These are phyloP conservation scores for Aaosphaeria pasadenensis DNA, from an alignment of 2,329 filamentous ascomycete species.

Conservation along the genomic window DNA sequence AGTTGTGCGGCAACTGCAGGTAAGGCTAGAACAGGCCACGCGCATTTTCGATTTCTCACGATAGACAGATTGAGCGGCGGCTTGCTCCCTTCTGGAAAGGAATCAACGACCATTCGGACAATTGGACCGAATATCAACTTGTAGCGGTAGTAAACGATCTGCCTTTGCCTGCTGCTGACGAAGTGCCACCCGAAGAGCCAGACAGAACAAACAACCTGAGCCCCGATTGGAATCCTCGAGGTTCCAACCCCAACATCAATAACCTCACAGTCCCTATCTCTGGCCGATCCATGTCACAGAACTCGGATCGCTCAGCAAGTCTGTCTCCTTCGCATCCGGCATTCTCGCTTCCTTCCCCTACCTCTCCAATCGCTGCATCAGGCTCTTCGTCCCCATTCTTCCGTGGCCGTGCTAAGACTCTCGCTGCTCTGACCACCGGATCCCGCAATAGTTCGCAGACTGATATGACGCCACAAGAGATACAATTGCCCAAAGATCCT, in stretches of 20 bases:
- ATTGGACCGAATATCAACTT: constrained; percentile 94
- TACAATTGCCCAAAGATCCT: constrained; percentile 76
- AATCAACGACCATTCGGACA: constrained; percentile 80
- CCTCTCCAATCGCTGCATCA: constrained; percentile 51
- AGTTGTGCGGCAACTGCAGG: constrained; percentile 85
- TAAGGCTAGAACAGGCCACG: constrained; percentile 44
- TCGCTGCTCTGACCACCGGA: constrained; percentile 77
- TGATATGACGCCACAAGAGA: constrained; percentile 73
- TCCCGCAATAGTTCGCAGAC: constrained; percentile 70
- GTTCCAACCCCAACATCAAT: constrained; percentile 62
- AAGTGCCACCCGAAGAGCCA: constrained; percentile 69
- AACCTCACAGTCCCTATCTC: constrained; percentile 77
- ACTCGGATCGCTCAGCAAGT: constrained; percentile 66
- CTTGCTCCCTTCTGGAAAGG: constrained; percentile 96
- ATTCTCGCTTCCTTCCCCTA: constrained; percentile 59
- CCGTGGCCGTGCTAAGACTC: constrained; percentile 81
- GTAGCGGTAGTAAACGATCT: constrained; percentile 83
- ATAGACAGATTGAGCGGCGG: constrained; percentile 81
- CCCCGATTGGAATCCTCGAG: constrained; percentile 41
- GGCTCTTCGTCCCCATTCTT: constrained; percentile 58
- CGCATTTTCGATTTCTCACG: constrained; percentile 10
- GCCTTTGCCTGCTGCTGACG: constrained; percentile 78
- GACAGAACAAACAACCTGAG: constrained; percentile 43
- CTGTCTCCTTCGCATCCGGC: constrained; percentile 60
- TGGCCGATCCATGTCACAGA: constrained; percentile 71